A percentile compares a stretch with the other conserved stretches of the same genome.
Conservation (phyloP, 2,329 filamentous ascomycete genomes). For the Penicillium sp. region DNA sequence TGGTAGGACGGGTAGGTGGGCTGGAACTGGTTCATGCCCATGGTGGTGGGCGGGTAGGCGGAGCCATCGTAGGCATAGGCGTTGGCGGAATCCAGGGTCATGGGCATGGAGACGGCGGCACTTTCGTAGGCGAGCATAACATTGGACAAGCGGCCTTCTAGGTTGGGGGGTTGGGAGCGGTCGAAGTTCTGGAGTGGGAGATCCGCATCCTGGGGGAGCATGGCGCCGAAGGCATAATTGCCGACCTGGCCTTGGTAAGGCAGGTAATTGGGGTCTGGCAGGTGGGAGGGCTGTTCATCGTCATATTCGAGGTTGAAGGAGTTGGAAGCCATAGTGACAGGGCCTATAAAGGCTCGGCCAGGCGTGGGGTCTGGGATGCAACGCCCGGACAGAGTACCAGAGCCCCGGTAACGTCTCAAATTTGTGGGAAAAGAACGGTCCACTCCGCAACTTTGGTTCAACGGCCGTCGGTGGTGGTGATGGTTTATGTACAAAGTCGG, state of each 20-base stretch:
- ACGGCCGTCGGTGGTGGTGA: not conserved
- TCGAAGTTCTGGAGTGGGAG: slow-evolving; percentile 19
- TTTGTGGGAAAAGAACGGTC: slow-evolving; percentile 14
- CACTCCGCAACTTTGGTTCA: not conserved
- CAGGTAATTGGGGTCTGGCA: slow-evolving; percentile 19
- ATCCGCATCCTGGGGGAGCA: slow-evolving; percentile 21
- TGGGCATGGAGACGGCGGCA: slow-evolving; percentile 18
- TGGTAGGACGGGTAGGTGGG: slow-evolving; percentile 10
- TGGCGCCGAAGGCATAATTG: slow-evolving; percentile 17
- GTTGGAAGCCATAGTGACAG: slow-evolving; percentile 18
- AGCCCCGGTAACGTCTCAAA: slow-evolving; percentile 21
- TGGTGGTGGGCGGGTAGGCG: slow-evolving; percentile 22
- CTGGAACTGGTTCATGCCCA: slow-evolving; percentile 20
- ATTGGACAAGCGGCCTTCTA: slow-evolving; percentile 27
- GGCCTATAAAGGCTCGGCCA: slow-evolving; percentile 4
- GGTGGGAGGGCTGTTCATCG: slow-evolving; percentile 14
- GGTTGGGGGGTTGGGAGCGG: slow-evolving; percentile 7
- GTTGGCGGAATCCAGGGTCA: slow-evolving; percentile 22
- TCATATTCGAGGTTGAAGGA: slow-evolving; percentile 16
- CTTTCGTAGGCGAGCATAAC: slow-evolving; percentile 30
- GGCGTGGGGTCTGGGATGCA: slow-evolving; percentile 22
- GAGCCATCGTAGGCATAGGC: slow-evolving; percentile 27
- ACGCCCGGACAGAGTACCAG: slow-evolving; percentile 23
- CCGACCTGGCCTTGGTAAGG: slow-evolving; percentile 11
- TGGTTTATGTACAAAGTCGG: not conserved